Conservation (phyloP, 768 basidiomycete species). For the Lentinula edodes region DNA sequence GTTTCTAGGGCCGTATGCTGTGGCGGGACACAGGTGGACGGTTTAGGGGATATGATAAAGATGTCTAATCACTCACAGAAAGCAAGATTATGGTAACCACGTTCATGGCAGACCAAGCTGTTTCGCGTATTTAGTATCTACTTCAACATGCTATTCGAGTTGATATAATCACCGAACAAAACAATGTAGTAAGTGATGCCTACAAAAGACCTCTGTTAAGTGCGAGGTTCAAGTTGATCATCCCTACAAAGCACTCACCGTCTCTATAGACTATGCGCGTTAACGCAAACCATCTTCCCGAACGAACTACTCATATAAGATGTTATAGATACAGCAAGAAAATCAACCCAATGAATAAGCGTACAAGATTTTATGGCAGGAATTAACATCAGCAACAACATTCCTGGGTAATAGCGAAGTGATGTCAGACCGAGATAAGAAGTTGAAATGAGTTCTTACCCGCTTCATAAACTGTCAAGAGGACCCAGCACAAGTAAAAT, state of each 20-base stretch:
- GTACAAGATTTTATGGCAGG: background rate
- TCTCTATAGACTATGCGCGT: background rate
- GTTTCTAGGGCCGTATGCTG: background rate
- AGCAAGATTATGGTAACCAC: background rate
- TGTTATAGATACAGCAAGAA: background rate
- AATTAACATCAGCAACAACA: background rate
- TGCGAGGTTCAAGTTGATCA: background rate
- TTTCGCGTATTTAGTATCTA: background rate
- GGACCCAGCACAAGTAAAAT: background rate
- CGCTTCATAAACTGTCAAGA: background rate
- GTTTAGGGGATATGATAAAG: too few species aligned
- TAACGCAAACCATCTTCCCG: background rate
- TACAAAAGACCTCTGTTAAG: background rate
- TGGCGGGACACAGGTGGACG: background rate
- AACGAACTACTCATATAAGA: background rate
- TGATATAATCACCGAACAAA: background rate
- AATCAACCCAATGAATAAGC: background rate
- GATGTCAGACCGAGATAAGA: background rate
- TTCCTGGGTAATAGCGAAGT: background rate
- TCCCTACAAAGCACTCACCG: background rate
- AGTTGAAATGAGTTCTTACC: background rate
- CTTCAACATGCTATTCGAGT: background rate
- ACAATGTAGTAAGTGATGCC: background rate
- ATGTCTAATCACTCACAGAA: background rate
- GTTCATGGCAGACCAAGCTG: background rate